Base-by-base conservation (phyloP, 768 basidiomycete species). In the Tulasnella sp. region DNA sequence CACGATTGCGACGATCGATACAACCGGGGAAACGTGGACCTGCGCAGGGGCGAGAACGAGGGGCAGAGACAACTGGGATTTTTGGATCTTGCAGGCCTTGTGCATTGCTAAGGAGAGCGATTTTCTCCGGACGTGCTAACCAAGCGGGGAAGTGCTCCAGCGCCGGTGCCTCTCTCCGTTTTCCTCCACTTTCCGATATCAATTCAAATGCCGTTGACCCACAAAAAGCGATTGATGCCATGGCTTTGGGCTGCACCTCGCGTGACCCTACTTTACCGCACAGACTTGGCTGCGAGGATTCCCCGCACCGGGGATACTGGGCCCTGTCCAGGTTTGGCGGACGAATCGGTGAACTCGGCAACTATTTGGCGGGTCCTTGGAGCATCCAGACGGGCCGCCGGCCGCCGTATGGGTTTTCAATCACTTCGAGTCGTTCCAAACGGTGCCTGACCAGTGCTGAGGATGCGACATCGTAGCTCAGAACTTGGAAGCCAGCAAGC, bases 11-110 rank as follows among this genome's bases (percentile, higher is more conserved):
- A 68, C 31, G 62, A 68, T 68, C 62, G 62, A 68, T 68, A 34
- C 62, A 36, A 68, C 62, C 62, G 62, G 62, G 62, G 62, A 68
- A 68, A 68, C 62, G 62, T 68, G 62, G 62, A 68, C 62, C 62
- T 36, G 62, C 62, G 62, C 62, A 68, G 62, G 62, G 62, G 16
- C 62, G 12, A 68, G 62, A 68, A 68, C 62, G 31, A 44, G 16
- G 52, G 52, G 52, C 2, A 52, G n/a, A 52, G 52, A 68, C 62
- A 68, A 68, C 62, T 68, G 62, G 62, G 62, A 27, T 14, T 68
- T 52, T 68, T 6, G 62, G 62, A 68, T 68, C 62, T 36, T 68
- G 27, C 62, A 68, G 62, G 62, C 62, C 62, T 6, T 68, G 27
- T 68, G 31, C 31, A 68, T 68, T 68, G 62, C 62, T 68, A 68